Evolutionary conservation across 2,329 filamentous ascomycete species (phyloP).

Genomic region (Trichoderma sp.): DNA sequence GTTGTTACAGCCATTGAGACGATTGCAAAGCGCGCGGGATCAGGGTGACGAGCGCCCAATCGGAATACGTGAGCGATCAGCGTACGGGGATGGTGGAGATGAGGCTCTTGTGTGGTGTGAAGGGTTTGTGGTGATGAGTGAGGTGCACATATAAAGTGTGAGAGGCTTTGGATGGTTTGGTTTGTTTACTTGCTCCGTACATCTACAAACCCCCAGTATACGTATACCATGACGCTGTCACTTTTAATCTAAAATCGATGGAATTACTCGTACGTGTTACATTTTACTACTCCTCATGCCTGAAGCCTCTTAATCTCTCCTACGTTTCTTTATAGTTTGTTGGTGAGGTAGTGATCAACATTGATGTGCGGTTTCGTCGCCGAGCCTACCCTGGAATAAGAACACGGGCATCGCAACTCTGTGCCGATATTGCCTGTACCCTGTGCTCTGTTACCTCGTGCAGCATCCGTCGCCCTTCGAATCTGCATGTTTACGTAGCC

Average conservation of each 20-base stretch:
- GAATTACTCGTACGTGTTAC: background rate
- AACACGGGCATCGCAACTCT: background rate
- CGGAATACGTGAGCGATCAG: background rate
- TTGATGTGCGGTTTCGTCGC: background rate
- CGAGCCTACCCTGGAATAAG: background rate
- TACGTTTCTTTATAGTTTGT: background rate
- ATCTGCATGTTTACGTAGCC: conserved; percentile 1
- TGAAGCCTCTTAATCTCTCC: background rate
- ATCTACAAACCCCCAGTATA: background rate
- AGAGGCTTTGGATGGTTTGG: background rate
- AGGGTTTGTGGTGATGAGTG: background rate
- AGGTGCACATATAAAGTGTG: background rate
- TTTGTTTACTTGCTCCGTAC: background rate
- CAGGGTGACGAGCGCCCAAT: background rate
- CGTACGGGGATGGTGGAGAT: background rate
- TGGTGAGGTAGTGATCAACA: background rate
- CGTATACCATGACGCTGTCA: background rate
- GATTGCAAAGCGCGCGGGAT: background rate
- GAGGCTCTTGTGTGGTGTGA: background rate
- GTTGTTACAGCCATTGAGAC: background rate
- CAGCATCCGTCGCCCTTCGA: background rate
- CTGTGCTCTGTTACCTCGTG: background rate
- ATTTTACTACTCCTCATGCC: background rate
- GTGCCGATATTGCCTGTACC: background rate
- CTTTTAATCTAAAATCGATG: background rate